A percentile compares a stretch with the other conserved stretches of the same genome.
phyloP scores from a whole-genome alignment of 2,329 filamentous ascomycete genomes.

The Diaporthe sp. region DNA sequence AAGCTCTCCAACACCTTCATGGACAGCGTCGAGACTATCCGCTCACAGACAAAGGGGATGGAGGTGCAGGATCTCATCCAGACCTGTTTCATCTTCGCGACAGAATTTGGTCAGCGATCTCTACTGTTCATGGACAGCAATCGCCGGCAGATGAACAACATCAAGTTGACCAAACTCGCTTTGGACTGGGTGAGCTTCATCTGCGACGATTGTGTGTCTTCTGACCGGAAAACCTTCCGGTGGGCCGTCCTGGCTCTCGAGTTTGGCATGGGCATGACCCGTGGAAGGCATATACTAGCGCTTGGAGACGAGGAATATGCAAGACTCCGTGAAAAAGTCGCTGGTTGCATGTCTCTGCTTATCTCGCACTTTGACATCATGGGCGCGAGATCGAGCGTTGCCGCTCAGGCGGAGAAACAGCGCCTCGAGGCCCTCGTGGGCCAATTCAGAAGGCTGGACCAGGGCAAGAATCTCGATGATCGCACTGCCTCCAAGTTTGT shows the following conservation, averaged over 20 bases:
- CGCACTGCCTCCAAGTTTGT: slow-evolving; percentile 86
- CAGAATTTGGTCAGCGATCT: slow-evolving; percentile 96
- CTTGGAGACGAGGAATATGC: slow-evolving; percentile 91
- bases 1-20: slow-evolving; percentile 98
- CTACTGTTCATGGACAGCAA: slow-evolving; percentile 97
- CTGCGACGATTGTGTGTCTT: slow-evolving; percentile 94
- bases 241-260: slow-evolving; percentile 97
- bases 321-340: slow-evolving; percentile 86
- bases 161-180: slow-evolving; percentile 92
- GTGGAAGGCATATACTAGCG: slow-evolving; percentile 91
- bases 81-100: slow-evolving; percentile 98
- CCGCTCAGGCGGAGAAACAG: slow-evolving; percentile 94
- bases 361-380: slow-evolving; percentile 99
- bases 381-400: slow-evolving; percentile 92
- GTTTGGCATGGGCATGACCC: slow-evolving; percentile 97
- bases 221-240: slow-evolving; percentile 94
- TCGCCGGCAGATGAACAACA: slow-evolving; percentile 94
- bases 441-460: slow-evolving; percentile 83
- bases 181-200: slow-evolving; percentile 99
- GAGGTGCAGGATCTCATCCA: slow-evolving; percentile 97
- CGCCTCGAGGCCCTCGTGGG: slow-evolving; percentile 84
- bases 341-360: slow-evolving; percentile 95
- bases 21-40: slow-evolving; percentile 96
- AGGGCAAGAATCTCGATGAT: slow-evolving; percentile 81
- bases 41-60: slow-evolving; percentile 84